Conservation (phyloP, 2,329 filamentous ascomycete species). For the Ceratocystis colombiana region DNA sequence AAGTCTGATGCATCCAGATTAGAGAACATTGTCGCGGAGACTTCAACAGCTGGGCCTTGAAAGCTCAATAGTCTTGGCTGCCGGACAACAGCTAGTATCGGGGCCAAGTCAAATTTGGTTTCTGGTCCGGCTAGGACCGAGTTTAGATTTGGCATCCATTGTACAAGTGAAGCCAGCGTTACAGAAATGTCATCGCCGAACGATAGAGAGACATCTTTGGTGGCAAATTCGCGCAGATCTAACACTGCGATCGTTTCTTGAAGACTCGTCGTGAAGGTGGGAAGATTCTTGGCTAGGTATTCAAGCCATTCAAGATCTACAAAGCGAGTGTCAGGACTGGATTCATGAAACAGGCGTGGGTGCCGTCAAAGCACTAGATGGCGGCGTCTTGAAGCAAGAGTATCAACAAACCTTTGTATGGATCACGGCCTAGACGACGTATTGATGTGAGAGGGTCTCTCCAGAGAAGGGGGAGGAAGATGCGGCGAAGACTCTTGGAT, state of each 20-base stretch:
- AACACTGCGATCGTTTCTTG: constrained; percentile 21
- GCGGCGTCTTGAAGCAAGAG: background rate
- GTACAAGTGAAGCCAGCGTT: constrained; percentile 14
- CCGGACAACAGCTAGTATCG: constrained; percentile 12
- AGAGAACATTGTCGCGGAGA: constrained; percentile 31
- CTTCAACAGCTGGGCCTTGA: background rate
- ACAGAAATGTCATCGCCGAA: constrained; percentile 6
- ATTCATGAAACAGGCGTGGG: background rate
- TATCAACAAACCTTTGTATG: constrained; percentile 36
- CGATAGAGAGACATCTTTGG: constrained; percentile 15
- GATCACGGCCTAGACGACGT: constrained; percentile 36
- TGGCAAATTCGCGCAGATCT: constrained; percentile 18
- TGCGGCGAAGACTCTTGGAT: constrained; percentile 37
- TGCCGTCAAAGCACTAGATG: background rate
- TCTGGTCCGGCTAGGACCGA: constrained; percentile 13
- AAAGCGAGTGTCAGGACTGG: background rate
- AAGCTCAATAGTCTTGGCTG: constrained; percentile 14
- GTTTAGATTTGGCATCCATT: constrained; percentile 19
- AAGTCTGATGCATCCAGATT: constrained; percentile 34
- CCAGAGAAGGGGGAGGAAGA: constrained; percentile 47
- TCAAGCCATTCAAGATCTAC: constrained; percentile 21
- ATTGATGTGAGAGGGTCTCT: constrained; percentile 38
- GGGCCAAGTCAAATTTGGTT: constrained; percentile 17
- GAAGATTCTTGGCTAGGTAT: constrained; percentile 13
- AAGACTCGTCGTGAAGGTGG: constrained; percentile 6